phyloP scores from a whole-genome alignment of 179 eudicot genomes.

The Drosera spatulata region DNA sequence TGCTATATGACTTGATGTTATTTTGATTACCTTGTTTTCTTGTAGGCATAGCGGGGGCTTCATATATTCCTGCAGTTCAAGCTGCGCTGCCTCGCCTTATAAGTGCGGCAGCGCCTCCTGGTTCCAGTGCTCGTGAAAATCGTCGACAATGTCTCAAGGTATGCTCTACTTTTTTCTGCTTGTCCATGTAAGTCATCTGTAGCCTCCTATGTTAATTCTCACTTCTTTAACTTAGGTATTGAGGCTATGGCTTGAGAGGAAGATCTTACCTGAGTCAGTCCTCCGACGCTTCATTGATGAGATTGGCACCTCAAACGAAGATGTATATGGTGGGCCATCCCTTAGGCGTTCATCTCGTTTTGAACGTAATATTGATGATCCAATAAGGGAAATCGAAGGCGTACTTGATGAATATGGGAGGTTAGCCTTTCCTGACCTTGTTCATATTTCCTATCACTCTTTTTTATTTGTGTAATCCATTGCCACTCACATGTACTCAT shows the following conservation, averaged over 20 bases:
- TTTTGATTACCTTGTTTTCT: neutral
- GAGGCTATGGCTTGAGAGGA: slow-evolving; percentile 93
- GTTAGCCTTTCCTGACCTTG: slow-evolving; percentile 18
- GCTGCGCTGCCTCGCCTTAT: slow-evolving; percentile 81
- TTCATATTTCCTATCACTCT: neutral
- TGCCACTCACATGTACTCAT: neutral
- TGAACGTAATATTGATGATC: slow-evolving; percentile 91
- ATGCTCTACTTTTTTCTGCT: slow-evolving; percentile 5
- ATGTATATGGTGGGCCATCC: neutral
- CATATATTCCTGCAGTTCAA: slow-evolving; percentile 78
- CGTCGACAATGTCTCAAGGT: slow-evolving; percentile 97
- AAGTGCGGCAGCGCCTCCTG: slow-evolving; percentile 94
- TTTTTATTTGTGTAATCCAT: neutral
- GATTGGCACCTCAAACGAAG: slow-evolving; percentile 40
- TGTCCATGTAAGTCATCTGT: slow-evolving; percentile 1
- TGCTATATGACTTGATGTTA: neutral
- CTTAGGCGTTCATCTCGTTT: slow-evolving; percentile 67
- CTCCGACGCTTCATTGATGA: slow-evolving; percentile 72
- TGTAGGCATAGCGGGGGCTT: slow-evolving; percentile 86
- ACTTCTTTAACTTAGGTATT: slow-evolving; percentile 39
- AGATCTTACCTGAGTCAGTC: slow-evolving; percentile 81
- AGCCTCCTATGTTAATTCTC: neutral
- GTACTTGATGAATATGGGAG: slow-evolving; percentile 98
- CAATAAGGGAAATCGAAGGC: slow-evolving; percentile 98
- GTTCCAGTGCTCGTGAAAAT: slow-evolving; percentile 73